Conservation (phyloP, 1,284 basidiomycete genomes). For the Ganoderma lucidum region DNA sequence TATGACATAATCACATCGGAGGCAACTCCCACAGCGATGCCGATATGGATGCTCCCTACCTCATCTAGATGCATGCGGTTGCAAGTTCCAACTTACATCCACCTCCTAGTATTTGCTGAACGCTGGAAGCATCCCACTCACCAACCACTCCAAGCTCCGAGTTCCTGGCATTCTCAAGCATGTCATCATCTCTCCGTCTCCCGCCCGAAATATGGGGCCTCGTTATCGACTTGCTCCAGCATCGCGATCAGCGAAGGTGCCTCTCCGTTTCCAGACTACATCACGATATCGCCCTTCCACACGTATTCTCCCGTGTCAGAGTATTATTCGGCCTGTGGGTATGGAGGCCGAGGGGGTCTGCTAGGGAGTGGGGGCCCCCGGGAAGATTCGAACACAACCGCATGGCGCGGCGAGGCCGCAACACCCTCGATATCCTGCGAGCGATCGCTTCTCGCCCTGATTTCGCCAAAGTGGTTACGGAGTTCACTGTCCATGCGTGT, state of each 20-base stretch:
- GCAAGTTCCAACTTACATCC: no score
- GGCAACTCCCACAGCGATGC: no score
- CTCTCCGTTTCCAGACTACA: background rate
- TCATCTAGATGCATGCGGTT: no score
- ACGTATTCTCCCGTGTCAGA: background rate
- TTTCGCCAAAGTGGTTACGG: background rate
- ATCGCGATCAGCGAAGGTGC: background rate
- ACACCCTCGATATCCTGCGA: background rate
- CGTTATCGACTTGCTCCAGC: background rate
- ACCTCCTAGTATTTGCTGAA: no score
- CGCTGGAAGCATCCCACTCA: no score
- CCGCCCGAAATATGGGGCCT: background rate
- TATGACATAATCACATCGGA: no score
- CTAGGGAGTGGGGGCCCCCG: background rate
- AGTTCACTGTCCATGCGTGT: background rate
- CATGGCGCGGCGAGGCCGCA: background rate
- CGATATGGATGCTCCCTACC: no score
- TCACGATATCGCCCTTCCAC: background rate
- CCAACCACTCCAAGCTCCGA: no score
- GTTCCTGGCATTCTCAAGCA: no score
- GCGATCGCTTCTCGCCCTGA: background rate
- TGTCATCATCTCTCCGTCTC: background rate
- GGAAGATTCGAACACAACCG: background rate
- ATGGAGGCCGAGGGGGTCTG: background rate
- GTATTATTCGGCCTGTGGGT: background rate